Conservation (phyloP, 2,329 filamentous ascomycete species). For the Fusarium haematococcum region DNA sequence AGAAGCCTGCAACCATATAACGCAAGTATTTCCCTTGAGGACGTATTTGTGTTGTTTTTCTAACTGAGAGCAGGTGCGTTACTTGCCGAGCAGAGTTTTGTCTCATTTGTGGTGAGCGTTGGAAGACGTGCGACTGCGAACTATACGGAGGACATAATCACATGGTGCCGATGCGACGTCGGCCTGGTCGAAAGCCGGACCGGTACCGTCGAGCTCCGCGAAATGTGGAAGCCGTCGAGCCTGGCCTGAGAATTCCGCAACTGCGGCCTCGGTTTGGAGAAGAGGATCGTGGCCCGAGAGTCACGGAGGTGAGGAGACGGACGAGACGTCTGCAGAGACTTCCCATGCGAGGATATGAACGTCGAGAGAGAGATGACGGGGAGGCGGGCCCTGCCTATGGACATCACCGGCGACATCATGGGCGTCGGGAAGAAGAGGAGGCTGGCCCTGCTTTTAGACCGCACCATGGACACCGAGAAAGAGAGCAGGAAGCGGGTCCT, state of each 20-base stretch:
- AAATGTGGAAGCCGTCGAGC: neutral
- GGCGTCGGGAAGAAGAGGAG: neutral
- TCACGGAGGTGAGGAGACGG: neutral
- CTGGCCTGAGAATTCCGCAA: conserved; percentile 24
- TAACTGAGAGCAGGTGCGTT: conserved; percentile 46
- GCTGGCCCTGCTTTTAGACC: neutral
- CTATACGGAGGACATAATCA: conserved; percentile 1
- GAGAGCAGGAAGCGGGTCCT: neutral
- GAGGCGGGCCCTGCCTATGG: neutral
- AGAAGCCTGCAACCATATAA: conserved; percentile 44
- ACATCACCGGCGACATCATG: neutral
- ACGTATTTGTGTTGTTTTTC: neutral
- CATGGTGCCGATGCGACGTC: conserved; percentile 16
- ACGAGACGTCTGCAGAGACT: neutral
- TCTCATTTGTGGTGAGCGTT: conserved; percentile 57
- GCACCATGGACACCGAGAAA: neutral
- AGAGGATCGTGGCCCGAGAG: neutral
- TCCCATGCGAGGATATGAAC: neutral
- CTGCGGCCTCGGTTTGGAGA: conserved; percentile 21
- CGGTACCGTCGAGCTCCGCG: conserved; percentile 23
- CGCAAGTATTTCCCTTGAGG: neutral
- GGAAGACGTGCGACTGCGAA: conserved; percentile 55
- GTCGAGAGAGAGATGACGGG: neutral
- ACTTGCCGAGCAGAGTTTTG: conserved; percentile 62
- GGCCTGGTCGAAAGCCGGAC: conserved; percentile 33